Evolutionary conservation across 192 early-diverging fungal genomes (phyloP).

Genomic region (Coemansia sp.): DNA sequence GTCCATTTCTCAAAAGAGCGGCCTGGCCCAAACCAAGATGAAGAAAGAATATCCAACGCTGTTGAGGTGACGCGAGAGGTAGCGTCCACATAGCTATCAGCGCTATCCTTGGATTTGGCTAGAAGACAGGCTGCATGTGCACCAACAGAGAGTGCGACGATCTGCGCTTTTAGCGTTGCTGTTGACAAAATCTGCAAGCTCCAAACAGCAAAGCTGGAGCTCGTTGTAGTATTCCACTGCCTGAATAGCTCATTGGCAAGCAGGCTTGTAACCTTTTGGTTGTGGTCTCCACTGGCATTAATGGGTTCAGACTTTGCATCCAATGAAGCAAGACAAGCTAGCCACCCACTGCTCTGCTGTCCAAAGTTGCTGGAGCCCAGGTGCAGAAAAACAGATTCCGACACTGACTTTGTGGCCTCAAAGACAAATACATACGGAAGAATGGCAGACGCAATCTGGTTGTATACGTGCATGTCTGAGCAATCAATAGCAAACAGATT

Average conservation of each 20-base stretch:
- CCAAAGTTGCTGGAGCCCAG: slow-evolving; percentile 14
- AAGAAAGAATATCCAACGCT: slow-evolving; percentile 6
- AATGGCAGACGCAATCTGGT: slow-evolving; percentile 7
- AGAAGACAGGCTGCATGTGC: slow-evolving; percentile 28
- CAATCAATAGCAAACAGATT: slow-evolving; percentile 22
- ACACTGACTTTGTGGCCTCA: slow-evolving; percentile 4
- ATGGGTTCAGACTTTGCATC: background rate
- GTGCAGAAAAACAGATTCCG: slow-evolving; percentile 14
- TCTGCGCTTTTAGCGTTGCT: slow-evolving; percentile 3
- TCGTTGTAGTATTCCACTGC: background rate
- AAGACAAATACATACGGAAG: slow-evolving; percentile 28
- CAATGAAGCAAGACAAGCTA: slow-evolving; percentile 9
- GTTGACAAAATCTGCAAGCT: slow-evolving; percentile 15
- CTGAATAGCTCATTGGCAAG: slow-evolving; percentile 24
- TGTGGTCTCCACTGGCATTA: slow-evolving; percentile 15
- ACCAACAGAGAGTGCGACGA: slow-evolving; percentile 28
- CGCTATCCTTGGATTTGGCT: background rate
- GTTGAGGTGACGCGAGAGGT: slow-evolving; percentile 16
- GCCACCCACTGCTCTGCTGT: slow-evolving; percentile 28
- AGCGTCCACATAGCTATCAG: slow-evolving; percentile 9
- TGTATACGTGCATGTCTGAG: slow-evolving; percentile 11
- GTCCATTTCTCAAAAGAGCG: background rate
- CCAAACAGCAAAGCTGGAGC: slow-evolving; percentile 15
- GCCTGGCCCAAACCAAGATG: background rate
- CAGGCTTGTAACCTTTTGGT: slow-evolving; percentile 3